Base-by-base conservation (phyloP, 1,284 basidiomycete species). In the Somion occarium region DNA sequence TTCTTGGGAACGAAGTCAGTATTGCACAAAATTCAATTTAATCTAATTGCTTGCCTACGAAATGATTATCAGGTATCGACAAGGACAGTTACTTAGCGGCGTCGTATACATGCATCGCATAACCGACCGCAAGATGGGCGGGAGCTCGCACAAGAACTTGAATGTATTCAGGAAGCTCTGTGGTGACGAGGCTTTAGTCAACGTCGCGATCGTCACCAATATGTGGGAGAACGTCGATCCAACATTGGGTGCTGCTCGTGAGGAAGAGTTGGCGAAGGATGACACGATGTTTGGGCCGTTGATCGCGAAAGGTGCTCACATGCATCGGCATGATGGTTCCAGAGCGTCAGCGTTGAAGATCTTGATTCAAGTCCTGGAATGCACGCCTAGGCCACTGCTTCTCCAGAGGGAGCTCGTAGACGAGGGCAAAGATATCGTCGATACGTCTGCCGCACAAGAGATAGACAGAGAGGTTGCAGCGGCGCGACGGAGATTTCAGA, bases 41-140 rank as follows among this genome's bases (percentile, higher is more conserved):
- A n/a, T n/a, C n/a, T n/a, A n/a, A n/a, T n/a, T n/a, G n/a, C n/a
- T n/a, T n/a, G n/a, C n/a, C n/a, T n/a, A n/a, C n/a, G n/a, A n/a
- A n/a, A n/a, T n/a, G n/a, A n/a, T n/a, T n/a, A n/a, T n/a, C 59
- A 73, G 72, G 5, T 73, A 73, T 20, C 59, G 69, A 25, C 59
- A 61, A n/a, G 64, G 68, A 19, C 57, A 63, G 49, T 71, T 67
- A 46, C 64, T 79, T 19, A 64, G 70, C 1, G 78, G 78, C 0
- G 67, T 79, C 57, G 69, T 79, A 44, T 79, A 79, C 62, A 66
- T 78, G 62, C 77, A 80, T 56, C 71, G 74, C 3, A 80, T 80
- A 53, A 69, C 73, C 46, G 78, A 79, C 53, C 65, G 70, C 60
- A 64, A 75, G 19, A 67, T 79, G 56, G 74, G 73, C 42, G 75